These are phyloP conservation scores for Spinellus fusiger DNA, from an alignment of 192 early-diverging fungal genomes.

Conservation along the genomic window DNA sequence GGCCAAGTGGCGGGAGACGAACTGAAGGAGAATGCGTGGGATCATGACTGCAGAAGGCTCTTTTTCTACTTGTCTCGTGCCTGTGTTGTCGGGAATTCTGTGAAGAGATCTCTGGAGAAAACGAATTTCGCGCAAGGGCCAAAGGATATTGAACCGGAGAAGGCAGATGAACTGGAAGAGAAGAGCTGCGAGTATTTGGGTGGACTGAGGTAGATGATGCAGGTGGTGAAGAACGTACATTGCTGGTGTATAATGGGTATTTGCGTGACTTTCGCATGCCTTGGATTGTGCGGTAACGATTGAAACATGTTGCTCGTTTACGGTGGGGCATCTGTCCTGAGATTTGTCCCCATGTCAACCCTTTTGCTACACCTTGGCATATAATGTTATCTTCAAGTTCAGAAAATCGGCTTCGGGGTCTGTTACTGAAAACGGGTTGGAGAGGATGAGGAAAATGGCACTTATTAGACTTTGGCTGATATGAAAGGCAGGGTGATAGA, in stretches of 20 bases:
- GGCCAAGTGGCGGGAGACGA: no score
- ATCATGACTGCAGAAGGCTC: no score
- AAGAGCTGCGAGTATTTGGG: no score
- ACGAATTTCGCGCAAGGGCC: no score
- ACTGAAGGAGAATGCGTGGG: no score
- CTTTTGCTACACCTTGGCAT: constrained; percentile 31
- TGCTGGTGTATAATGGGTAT: not conserved
- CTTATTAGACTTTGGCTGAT: not conserved
- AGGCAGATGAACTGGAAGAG: no score
- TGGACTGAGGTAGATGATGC: no score
- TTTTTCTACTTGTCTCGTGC: no score
- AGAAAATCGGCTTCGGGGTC: constrained; percentile 32
- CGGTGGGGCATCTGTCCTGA: constrained; percentile 29
- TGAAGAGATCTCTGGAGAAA: no score
- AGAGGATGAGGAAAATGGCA: not conserved
- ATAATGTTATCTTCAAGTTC: constrained; percentile 28
- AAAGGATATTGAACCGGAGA: no score
- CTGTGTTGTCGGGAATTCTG: no score
- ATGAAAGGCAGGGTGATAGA: not conserved
- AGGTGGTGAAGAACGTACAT: no score
- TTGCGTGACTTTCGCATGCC: constrained; percentile 30
- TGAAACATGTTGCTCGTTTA: constrained; percentile 34
- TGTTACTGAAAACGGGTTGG: not conserved
- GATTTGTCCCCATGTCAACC: constrained; percentile 31
- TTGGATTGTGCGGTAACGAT: constrained; percentile 28